Evolutionary conservation across 257 asterid genomes (phyloP).

Genomic region (Petrea volubilis): DNA sequence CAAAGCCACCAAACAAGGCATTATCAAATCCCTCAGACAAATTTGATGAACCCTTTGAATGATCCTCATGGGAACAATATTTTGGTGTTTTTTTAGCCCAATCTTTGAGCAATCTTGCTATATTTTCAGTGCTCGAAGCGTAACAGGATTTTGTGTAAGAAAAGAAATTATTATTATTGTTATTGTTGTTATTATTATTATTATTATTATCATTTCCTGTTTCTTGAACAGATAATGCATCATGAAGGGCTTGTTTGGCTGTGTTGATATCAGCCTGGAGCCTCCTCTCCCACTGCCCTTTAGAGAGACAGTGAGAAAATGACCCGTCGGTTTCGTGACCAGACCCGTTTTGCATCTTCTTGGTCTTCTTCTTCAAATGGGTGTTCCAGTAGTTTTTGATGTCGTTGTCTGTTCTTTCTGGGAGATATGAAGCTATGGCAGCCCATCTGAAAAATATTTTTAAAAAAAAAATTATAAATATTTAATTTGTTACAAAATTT

Average conservation of each 20-base stretch:
- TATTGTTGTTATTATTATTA: no score
- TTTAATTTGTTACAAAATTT: neutral
- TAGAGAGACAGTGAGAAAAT: constrained; percentile 38
- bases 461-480: neutral
- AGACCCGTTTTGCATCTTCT: constrained; percentile 33
- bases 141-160: constrained; percentile 9
- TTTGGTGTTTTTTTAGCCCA: constrained; percentile 46
- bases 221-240: constrained; percentile 43
- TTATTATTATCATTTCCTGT: no score
- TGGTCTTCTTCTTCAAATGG: constrained; percentile 66
- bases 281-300: constrained; percentile 77
- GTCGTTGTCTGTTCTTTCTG: constrained; percentile 85
- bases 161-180: no score
- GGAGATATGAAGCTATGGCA: constrained; percentile 81
- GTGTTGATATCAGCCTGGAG: constrained; percentile 68
- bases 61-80: constrained; percentile 18
- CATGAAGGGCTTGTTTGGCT: constrained; percentile 73
- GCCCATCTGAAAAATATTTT: constrained; percentile 62
- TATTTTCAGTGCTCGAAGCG: constrained; percentile 72
- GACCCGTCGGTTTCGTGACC: neutral
- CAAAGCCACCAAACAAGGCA: constrained; percentile 49
- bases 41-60: constrained; percentile 24
- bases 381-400: constrained; percentile 86
- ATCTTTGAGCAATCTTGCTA: constrained; percentile 56
- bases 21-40: constrained; percentile 51